Base-by-base conservation (phyloP, 1,284 basidiomycete species). In the Cutaneotrichosporon sp. region DNA sequence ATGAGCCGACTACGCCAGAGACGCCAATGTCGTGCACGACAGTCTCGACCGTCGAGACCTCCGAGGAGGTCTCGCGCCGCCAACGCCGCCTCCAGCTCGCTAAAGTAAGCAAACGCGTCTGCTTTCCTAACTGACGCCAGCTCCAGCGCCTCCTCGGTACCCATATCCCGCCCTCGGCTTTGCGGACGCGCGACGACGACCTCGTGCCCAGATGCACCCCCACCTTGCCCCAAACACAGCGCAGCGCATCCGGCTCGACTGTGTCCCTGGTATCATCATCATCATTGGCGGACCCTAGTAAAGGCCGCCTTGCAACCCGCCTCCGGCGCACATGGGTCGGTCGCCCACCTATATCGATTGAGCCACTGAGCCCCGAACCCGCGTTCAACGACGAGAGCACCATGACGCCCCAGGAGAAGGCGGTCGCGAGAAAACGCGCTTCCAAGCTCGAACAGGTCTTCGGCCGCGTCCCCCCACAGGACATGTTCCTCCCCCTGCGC, bases 371-470 rank as follows among this genome's bases (percentile, higher is more conserved):
- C 14, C 38, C 12, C 3, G 38, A 9, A 5, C 29, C 29, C 3
- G 48, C 32, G 12, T 41, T 41, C 38, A 41, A 41, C 38, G 38
- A 26, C 38, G 38, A 12, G 12, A 39, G 48, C 19, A 33, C 34
- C 5, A 50, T 53, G 43, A 51, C 51, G 9, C 52, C 49, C 22
- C 52, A 49, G 32, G 64, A 68, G 48, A 65, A 62, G 41, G 38
- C 49, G 10, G 33, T 61, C 2, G 63, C 60, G 14, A 51, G 61
- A 14, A 57, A 51, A n/a, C 60, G 60, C 20, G 66, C 61, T 1
- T 54, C 60, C 17, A 69, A 67, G 55, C 58, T 69, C 7, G 64
- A 65, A 46, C 58, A 69, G 49, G 59, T 66, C 24, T 63, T 70
- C 24, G 67, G 67, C 11, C 58, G 62, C 38, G 46, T 52, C 16